Percentiles rank a stretch among this genome's conserved stretches.
These are phyloP conservation scores for Teratosphaeriaceae sp. DNA, from an alignment of 2,329 filamentous ascomycete species.

Conservation along the genomic window DNA sequence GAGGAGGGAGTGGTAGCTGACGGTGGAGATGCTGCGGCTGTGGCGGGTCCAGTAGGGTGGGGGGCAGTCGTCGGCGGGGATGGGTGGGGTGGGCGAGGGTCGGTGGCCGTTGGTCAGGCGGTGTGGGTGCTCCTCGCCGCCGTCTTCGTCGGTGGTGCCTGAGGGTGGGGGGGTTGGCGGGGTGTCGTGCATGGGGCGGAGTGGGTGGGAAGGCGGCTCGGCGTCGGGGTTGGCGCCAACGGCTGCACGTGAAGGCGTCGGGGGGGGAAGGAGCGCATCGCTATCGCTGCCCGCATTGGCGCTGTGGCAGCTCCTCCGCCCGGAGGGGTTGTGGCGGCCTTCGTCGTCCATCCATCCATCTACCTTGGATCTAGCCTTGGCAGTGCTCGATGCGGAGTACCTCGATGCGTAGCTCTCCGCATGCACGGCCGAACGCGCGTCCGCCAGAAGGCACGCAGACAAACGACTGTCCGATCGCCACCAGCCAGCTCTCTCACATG, in stretches of 20 bases:
- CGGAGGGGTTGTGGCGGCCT: too few relatives aligned
- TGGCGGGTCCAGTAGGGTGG: constrained; percentile 42
- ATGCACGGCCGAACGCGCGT: too few relatives aligned
- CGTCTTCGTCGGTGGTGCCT: not conserved
- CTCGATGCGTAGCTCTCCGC: too few relatives aligned
- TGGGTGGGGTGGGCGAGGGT: not conserved
- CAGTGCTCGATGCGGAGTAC: too few relatives aligned
- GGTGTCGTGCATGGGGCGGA: too few relatives aligned
- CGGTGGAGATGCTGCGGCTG: constrained; percentile 31
- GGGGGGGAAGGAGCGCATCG: not conserved
- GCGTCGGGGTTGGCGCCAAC: not conserved
- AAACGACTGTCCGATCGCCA: too few relatives aligned
- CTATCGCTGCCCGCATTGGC: not conserved
- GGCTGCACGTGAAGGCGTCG: not conserved
- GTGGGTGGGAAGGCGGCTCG: not conserved
- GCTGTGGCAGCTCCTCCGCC: not conserved
- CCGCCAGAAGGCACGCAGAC: too few relatives aligned
- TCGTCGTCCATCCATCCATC: too few relatives aligned
- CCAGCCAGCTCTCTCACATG: too few relatives aligned
- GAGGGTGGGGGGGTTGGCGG: not conserved
- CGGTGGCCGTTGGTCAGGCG: not conserved
- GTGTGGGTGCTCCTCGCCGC: not conserved
- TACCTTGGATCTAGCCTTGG: too few relatives aligned
- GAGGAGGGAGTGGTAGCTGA: constrained; percentile 28
- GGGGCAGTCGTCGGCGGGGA: constrained; percentile 20